phyloP scores from a whole-genome alignment of 176 grass and related monocot species.

The Bromus sterilis region DNA sequence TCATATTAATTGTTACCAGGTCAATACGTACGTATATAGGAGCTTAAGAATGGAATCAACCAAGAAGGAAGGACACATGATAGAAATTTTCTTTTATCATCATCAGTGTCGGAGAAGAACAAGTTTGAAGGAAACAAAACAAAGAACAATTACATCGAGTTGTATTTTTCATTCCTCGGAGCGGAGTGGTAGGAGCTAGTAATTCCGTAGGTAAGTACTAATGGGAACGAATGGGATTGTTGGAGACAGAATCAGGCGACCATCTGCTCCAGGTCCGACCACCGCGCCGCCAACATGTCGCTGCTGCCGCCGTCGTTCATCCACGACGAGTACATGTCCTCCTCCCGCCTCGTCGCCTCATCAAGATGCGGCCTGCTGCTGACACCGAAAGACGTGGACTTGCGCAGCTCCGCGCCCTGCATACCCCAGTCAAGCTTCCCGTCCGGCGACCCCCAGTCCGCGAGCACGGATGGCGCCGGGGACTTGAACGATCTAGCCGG shows the following conservation, averaged over 20 bases:
- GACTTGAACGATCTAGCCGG: not conserved
- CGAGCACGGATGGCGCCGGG: conserved; percentile 22
- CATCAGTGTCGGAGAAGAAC: not conserved
- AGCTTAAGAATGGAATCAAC: not conserved
- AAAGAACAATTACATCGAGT: not conserved
- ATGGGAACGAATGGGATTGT: no score
- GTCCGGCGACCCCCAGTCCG: conserved; percentile 54
- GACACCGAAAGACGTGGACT: conserved; percentile 50
- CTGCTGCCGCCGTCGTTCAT: conserved; percentile 31
- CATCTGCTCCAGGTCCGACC: conserved; percentile 50
- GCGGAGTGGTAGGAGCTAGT: not conserved
- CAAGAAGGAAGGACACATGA: not conserved
- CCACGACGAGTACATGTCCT: conserved; percentile 14
- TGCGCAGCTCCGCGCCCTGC: conserved; percentile 60
- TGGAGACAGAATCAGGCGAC: conserved; percentile 44
- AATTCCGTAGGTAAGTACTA: no score
- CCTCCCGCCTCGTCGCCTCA: not conserved
- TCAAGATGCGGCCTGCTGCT: conserved; percentile 11
- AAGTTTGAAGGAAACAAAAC: not conserved
- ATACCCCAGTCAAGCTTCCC: conserved; percentile 71
- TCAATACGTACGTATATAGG: no score
- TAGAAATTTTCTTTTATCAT: not conserved
- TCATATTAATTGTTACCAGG: no score
- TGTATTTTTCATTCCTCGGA: not conserved
- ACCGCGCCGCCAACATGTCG: conserved; percentile 24